Evolutionary conservation across 306 rosid species (phyloP).

Genomic region (Boehmeria nivea): DNA sequence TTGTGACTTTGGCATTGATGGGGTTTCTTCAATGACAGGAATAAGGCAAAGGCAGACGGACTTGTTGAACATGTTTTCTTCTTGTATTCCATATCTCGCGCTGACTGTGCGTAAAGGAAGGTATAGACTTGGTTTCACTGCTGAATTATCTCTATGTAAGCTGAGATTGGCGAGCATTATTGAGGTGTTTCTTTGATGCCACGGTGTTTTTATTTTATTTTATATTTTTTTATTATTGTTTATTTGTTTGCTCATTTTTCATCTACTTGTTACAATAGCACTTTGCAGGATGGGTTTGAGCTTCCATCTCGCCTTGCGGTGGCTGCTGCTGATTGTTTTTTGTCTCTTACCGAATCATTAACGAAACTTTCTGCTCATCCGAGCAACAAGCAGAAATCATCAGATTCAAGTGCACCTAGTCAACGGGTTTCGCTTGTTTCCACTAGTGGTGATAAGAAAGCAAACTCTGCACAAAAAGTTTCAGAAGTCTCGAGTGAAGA

Average conservation of each 20-base stretch:
- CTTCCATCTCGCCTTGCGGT: constrained; percentile 87
- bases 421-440: constrained; percentile 31
- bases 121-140: constrained; percentile 28
- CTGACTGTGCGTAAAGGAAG: constrained; percentile 54
- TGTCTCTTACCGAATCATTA: constrained; percentile 59
- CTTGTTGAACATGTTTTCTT: constrained; percentile 48
- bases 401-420: constrained; percentile 31
- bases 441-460: constrained; percentile 32
- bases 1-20: not conserved
- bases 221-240: too few relatives aligned
- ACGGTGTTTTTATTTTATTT: not conserved
- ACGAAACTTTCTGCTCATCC: constrained; percentile 37
- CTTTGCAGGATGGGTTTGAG: constrained; percentile 75
- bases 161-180: not conserved
- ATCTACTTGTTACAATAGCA: constrained; percentile 41
- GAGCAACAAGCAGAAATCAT: constrained; percentile 31
- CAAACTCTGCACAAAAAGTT: constrained; percentile 35
- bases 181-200: not conserved
- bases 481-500: constrained; percentile 32
- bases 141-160: not conserved
- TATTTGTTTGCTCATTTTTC: not conserved
- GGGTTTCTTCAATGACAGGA: constrained; percentile 39
- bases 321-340: constrained; percentile 78
- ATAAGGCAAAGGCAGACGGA: constrained; percentile 54
- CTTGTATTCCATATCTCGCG: constrained; percentile 44